Conservation (phyloP, 2,329 filamentous ascomycete species). For the Trichoderma simmonsii region DNA sequence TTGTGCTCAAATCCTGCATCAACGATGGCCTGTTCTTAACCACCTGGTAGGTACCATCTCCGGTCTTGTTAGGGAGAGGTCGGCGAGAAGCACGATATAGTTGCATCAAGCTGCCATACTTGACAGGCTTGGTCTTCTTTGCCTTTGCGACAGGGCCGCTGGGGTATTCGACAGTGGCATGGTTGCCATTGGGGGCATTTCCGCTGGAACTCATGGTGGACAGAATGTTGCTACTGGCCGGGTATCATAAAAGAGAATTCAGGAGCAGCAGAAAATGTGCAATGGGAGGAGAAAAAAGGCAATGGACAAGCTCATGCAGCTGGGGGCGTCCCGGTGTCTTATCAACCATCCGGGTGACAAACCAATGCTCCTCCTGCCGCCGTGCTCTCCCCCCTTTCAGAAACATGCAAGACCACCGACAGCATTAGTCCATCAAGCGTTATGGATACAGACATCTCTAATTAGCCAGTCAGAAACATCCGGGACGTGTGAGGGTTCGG, state of each 20-base stretch:
- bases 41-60: constrained; percentile 57
- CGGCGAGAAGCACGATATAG: constrained; percentile 49
- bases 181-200: constrained; percentile 23
- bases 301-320: neutral
- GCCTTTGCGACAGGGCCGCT: constrained; percentile 12
- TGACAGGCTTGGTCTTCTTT: constrained; percentile 17
- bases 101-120: constrained; percentile 29
- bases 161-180: constrained; percentile 21
- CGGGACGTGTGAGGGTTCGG: constrained; percentile 11
- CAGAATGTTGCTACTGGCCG: constrained; percentile 9
- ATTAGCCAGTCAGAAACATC: constrained; percentile 1
- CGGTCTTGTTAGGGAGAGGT: constrained; percentile 61
- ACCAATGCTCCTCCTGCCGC: neutral
- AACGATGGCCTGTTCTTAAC: constrained; percentile 49
- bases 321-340: constrained; percentile 10
- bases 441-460: neutral
- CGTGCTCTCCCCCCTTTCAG: neutral
- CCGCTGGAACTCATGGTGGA: constrained; percentile 25
- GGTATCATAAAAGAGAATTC: neutral
- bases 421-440: neutral
- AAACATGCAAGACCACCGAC: neutral
- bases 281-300: neutral
- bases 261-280: neutral
- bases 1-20: constrained; percentile 54
- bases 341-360: neutral